Evolutionary conservation across 2,329 filamentous ascomycete species (phyloP), one percentile per base, ranked within the genome.

Genomic region (Ceratocystiopsis minuta): DNA sequence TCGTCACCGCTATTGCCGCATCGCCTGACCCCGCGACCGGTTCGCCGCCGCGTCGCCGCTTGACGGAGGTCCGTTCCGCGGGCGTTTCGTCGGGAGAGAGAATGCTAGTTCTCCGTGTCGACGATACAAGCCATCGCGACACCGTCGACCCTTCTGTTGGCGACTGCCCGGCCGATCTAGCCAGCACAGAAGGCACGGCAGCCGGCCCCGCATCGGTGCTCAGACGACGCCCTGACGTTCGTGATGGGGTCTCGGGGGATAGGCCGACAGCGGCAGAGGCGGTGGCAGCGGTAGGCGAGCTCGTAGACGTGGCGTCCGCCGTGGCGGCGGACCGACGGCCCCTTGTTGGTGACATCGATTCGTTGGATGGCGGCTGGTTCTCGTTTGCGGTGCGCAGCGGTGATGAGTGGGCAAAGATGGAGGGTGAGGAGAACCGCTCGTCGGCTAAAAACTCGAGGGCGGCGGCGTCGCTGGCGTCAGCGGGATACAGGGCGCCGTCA

Each of bases 291-390:
- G 37, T 10, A 14, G 12, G 34, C 9, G 15, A 5, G 13, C 36
- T 4, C 5, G 36, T 16, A 13, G 16, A 24, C 14, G 18, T 16
- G 13, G 44, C 39, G 6, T 42, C 42, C 4, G 38, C 39, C 1
- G 36, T 36, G 15, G 34, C 39, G 2, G 39, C 13, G n/a, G 38
- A 38, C 13, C n/a, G n/a, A n/a, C n/a, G n/a, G n/a, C n/a, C n/a
- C n/a, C 42, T 44, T 6, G 41, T 32, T 17, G 46, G 42, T 17
- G 46, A 43, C 46, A 48, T 46, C n/a, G n/a, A n/a, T 10, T 10
- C 24, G 24, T 28, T 28, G 4, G n/a, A 2, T 34, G 16, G n/a
- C n/a, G n/a, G 15, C 31, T 43, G 31, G 18, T 20, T 15, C 33
- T 34, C 32, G 33, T 33, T 9, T 20, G 15, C 14, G n/a, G 39